Evolutionary conservation across 352 stramenopile genomes (phyloP).

Genomic region (Phytophthora europaea): DNA sequence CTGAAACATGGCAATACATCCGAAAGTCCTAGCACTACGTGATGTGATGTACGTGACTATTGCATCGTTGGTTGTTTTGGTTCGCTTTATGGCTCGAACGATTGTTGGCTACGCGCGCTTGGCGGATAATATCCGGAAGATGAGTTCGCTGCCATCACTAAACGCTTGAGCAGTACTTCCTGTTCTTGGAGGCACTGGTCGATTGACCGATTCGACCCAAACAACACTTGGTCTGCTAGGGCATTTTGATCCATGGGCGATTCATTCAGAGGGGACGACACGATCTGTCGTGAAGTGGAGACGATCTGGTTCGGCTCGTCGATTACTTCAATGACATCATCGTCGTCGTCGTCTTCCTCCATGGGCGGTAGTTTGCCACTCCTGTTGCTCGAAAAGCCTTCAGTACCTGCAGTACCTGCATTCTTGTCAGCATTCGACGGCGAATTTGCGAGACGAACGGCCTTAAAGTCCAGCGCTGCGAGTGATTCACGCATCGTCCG

Average conservation of each 20-base stretch:
- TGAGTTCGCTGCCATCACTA: slow-evolving; percentile 50
- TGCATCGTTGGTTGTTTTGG: slow-evolving; percentile 35
- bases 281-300: slow-evolving; percentile 40
- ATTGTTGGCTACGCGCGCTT: slow-evolving; percentile 30
- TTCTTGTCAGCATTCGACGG: slow-evolving; percentile 18
- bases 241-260: slow-evolving; percentile 14
- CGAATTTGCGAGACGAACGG: slow-evolving; percentile 27
- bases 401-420: background rate
- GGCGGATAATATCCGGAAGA: slow-evolving; percentile 39
- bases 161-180: slow-evolving; percentile 40
- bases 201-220: slow-evolving; percentile 33
- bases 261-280: slow-evolving; percentile 40
- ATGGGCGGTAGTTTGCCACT: slow-evolving; percentile 35
- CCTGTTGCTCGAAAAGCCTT: slow-evolving; percentile 29
- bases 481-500: slow-evolving; percentile 45
- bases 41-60: slow-evolving; percentile 30
- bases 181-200: slow-evolving; percentile 51
- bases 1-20: slow-evolving; percentile 34
- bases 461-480: slow-evolving; percentile 40
- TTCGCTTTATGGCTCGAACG: slow-evolving; percentile 15
- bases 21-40: slow-evolving; percentile 34
- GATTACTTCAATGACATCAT: slow-evolving; percentile 38
- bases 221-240: slow-evolving; percentile 35
- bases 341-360: slow-evolving; percentile 36
- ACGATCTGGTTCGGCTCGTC: slow-evolving; percentile 29